Percentiles rank a stretch among this genome's conserved stretches.
phyloP scores from a whole-genome alignment of 768 basidiomycete genomes.

The Boletus rubroflammeus region DNA sequence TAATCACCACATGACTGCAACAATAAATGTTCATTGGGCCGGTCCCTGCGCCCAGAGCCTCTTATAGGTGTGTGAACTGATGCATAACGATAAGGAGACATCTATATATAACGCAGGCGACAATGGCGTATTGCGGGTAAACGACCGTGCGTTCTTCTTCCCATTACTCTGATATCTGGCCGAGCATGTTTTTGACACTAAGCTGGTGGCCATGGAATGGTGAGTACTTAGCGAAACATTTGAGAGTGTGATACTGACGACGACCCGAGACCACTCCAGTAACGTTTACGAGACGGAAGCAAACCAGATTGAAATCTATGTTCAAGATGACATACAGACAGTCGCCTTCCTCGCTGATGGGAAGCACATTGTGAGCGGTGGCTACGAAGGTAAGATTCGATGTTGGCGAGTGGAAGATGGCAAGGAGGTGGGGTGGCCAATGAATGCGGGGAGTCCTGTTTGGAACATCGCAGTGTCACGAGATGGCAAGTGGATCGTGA shows the following conservation, averaged over 20 bases:
- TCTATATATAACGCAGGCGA: too few species aligned
- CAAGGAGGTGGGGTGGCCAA: neutral
- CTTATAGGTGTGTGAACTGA: neutral
- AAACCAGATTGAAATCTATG: neutral
- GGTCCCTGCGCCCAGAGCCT: neutral
- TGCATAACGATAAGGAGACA: neutral
- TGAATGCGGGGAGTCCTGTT: neutral
- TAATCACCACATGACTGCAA: neutral
- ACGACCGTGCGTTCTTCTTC: neutral
- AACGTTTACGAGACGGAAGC: too few species aligned
- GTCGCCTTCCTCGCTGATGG: neutral
- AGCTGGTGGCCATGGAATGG: neutral
- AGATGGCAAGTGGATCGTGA: neutral
- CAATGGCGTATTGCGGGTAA: too few species aligned
- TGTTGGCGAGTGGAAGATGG: neutral
- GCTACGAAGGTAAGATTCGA: neutral
- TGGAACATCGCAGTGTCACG: neutral
- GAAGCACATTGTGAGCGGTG: neutral
- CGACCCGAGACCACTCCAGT: neutral
- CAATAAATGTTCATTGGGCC: neutral
- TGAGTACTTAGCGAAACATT: neutral
- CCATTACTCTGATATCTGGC: too few species aligned
- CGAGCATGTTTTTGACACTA: neutral
- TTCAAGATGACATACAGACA: neutral
- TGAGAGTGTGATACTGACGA: neutral